Evolutionary conservation across 768 basidiomycete genomes (phyloP), one percentile per base, ranked within the genome.

Genomic region (Lactarius psammicola): DNA sequence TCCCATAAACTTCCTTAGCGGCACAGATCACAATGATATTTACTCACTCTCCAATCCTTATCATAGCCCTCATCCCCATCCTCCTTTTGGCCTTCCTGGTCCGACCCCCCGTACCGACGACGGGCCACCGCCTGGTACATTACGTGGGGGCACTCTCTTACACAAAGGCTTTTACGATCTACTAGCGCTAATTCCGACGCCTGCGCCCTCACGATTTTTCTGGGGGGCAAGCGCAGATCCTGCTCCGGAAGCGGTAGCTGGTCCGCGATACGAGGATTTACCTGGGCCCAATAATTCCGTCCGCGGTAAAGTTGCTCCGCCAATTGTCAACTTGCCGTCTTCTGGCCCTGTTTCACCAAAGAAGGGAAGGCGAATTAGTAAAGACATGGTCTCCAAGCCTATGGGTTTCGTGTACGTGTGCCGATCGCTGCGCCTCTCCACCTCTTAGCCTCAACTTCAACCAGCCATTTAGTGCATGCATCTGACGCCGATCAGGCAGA

Each of bases 81-180:
- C 74, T 4, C 59, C 70, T 31, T 74, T 71, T 61, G 46, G 57
- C 13, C 69, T 71, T 17, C 71, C 69, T 57, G 58, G 68, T 77
- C 67, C 68, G 34, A 30, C 54, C 34, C n/a, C 33, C 46, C 65
- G 67, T 71, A 67, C 75, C 36, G 77, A 78, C 42, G 77, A 79
- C 71, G 77, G 83, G 71, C 78, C 80, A 63, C 77, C 78, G 38
- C 71, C 78, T n/a, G 80, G 80, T 36, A 80, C 82, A 64, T 76
- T 88, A 68, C 85, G 85, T 60, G 83, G 81, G 17, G 90, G 88
- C 31, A 90, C 90, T 8, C 78, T 93, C 60, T 79, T 94, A 44
- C 92, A 94, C 82, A 89, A 91, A 69, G 93, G 91, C n/a, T 93
- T 93, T 80, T 94, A 92, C 76, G 90, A 92, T 79, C 82, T 94